Evolutionary conservation across 1,284 basidiomycete genomes (phyloP).

Genomic region (Cryptococcus sp.): DNA sequence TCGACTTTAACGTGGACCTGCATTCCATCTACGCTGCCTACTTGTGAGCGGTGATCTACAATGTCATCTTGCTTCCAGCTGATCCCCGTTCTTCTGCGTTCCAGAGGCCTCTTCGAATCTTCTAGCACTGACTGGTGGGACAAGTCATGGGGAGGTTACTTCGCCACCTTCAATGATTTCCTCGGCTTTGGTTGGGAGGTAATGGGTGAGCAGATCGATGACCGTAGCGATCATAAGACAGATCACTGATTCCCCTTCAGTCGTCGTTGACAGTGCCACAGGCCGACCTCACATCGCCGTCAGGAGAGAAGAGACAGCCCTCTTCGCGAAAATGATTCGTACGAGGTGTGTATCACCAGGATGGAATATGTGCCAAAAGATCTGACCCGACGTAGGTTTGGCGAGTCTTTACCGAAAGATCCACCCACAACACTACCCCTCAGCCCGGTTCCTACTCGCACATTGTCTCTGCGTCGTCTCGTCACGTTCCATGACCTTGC

Average conservation of each 20-base stretch:
- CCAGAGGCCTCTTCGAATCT: slow-evolving; percentile 69
- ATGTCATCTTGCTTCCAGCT: neutral
- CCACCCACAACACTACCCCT: slow-evolving; percentile 44
- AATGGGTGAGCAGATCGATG: slow-evolving; percentile 54
- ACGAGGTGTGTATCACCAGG: slow-evolving; percentile 35
- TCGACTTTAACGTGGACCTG: slow-evolving; percentile 78
- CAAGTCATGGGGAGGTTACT: slow-evolving; percentile 76
- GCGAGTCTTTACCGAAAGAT: slow-evolving; percentile 46
- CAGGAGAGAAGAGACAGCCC: slow-evolving; percentile 63
- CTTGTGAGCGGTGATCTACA: slow-evolving; percentile 53
- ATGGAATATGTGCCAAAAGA: neutral
- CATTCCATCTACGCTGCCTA: slow-evolving; percentile 84
- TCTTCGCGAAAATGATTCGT: slow-evolving; percentile 53
- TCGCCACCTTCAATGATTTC: slow-evolving; percentile 77
- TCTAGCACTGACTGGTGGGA: slow-evolving; percentile 73
- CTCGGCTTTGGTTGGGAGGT: slow-evolving; percentile 82
- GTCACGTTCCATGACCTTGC: slow-evolving; percentile 69
- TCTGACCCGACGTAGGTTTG: slow-evolving; percentile 31
- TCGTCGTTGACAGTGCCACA: slow-evolving; percentile 70
- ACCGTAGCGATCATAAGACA: neutral
- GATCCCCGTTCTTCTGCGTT: neutral
- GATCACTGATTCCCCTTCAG: slow-evolving; percentile 32
- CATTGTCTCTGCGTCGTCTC: slow-evolving; percentile 61
- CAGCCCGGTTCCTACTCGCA: slow-evolving; percentile 56
- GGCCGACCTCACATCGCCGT: slow-evolving; percentile 78